phyloP scores from a whole-genome alignment of 23 red algal species.

The Gracilaria vermiculophylla region DNA sequence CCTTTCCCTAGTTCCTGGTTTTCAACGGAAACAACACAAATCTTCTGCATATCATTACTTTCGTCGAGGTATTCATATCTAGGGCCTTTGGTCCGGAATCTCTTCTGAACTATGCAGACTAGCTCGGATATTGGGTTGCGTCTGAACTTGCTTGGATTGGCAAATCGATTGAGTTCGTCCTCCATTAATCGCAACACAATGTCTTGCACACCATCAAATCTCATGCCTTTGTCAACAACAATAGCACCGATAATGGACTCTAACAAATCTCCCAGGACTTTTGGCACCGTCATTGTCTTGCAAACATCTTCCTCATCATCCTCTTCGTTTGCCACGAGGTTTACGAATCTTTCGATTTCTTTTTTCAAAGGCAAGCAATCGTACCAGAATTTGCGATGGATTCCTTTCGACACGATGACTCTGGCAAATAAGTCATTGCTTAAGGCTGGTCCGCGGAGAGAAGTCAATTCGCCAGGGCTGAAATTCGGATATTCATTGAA shows the following conservation, averaged over 20 bases:
- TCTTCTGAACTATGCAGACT: conserved; percentile 31
- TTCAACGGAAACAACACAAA: conserved; percentile 26
- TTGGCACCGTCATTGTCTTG: conserved; percentile 61
- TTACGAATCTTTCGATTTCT: conserved; percentile 54
- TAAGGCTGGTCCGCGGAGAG: conserved; percentile 48
- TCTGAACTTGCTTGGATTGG: conserved; percentile 46
- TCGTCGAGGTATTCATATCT: conserved; percentile 32
- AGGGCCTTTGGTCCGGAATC: conserved; percentile 3
- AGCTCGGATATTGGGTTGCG: conserved; percentile 51
- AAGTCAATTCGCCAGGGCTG: conserved; percentile 64
- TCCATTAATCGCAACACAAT: conserved; percentile 41
- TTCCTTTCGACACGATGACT: conserved; percentile 48
- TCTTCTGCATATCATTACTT: neutral
- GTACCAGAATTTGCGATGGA: conserved; percentile 64
- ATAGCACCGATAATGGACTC: conserved; percentile 68
- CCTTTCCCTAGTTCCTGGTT: conserved; percentile 1
- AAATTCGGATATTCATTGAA: conserved; percentile 50
- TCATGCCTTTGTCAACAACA: conserved; percentile 60
- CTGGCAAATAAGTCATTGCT: conserved; percentile 73
- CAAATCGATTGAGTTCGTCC: conserved; percentile 48
- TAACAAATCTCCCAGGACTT: conserved; percentile 70
- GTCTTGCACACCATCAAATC: conserved; percentile 46
- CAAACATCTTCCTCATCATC: conserved; percentile 53
- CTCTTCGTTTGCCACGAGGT: conserved; percentile 39
- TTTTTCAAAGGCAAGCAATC: conserved; percentile 8